phyloP scores from a whole-genome alignment of 2,329 filamentous ascomycete species.

The Diaporthe destruens region DNA sequence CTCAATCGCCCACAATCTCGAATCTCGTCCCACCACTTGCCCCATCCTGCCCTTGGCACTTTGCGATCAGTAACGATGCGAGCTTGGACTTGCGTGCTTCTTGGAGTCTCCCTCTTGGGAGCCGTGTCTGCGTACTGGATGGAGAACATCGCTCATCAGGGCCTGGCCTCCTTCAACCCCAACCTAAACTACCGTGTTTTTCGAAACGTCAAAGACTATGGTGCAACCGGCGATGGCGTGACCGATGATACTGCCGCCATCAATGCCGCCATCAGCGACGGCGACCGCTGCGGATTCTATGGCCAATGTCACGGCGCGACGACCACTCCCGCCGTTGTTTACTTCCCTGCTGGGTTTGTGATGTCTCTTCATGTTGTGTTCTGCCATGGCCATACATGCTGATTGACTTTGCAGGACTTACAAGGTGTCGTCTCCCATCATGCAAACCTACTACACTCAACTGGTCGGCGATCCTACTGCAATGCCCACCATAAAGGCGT shows the following conservation, averaged over 20 bases:
- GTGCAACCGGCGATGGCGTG: conserved; percentile 56
- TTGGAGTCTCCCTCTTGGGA: conserved; percentile 41
- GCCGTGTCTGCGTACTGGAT: conserved; percentile 53
- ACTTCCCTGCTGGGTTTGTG: conserved; percentile 47
- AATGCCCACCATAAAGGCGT: conserved; percentile 67
- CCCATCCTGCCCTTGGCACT: conserved; percentile 6
- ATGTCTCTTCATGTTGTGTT: neutral
- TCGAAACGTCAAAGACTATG: conserved; percentile 62
- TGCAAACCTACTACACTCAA: conserved; percentile 84
- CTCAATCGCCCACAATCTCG: neutral
- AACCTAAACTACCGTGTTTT: conserved; percentile 59
- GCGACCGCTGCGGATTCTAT: conserved; percentile 58
- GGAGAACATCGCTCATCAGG: conserved; percentile 60
- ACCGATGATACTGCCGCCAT: conserved; percentile 71
- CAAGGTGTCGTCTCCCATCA: conserved; percentile 74
- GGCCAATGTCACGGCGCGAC: conserved; percentile 51
- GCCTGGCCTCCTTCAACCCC: conserved; percentile 60
- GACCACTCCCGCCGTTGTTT: conserved; percentile 47
- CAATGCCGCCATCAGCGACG: conserved; percentile 58
- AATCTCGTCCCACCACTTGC: neutral
- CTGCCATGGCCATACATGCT: neutral
- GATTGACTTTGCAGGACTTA: conserved; percentile 64
- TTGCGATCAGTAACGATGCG: conserved; percentile 1
- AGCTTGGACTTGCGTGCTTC: neutral
- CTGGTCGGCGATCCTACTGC: conserved; percentile 77